A percentile compares a stretch with the other conserved stretches of the same genome.
Evolutionary conservation across 805 yeast species (phyloP).

Genomic region (Schwanniomyces occidentalis): DNA sequence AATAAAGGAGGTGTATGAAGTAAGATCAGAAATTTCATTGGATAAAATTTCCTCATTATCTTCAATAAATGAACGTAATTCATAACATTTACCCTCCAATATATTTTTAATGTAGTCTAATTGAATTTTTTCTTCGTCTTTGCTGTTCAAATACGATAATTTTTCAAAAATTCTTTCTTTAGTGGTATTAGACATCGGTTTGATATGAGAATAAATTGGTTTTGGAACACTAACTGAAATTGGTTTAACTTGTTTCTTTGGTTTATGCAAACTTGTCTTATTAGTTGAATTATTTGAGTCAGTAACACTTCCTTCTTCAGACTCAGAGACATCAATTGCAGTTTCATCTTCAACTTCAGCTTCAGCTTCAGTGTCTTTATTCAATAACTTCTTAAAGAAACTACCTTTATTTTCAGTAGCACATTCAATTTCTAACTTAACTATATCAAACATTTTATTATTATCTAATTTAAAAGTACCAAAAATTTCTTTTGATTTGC

Average conservation of each 20-base stretch:
- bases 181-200: slow-evolving; percentile 36
- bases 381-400: slow-evolving; percentile 27
- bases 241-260: slow-evolving; percentile 15
- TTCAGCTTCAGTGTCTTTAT: slow-evolving; percentile 20
- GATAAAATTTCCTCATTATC: slow-evolving; percentile 51
- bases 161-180: slow-evolving; percentile 48
- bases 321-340: neutral
- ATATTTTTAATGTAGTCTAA: slow-evolving; percentile 63
- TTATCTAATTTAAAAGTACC: slow-evolving; percentile 48
- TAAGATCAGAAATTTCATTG: slow-evolving; percentile 18
- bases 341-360: slow-evolving; percentile 15
- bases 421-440: slow-evolving; percentile 49
- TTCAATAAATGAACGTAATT: slow-evolving; percentile 59
- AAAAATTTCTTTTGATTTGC: slow-evolving; percentile 34
- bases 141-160: slow-evolving; percentile 50
- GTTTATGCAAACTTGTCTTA: slow-evolving; percentile 12
- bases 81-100: slow-evolving; percentile 74
- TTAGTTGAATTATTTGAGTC: slow-evolving; percentile 11
- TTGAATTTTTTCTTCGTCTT: slow-evolving; percentile 55
- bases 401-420: slow-evolving; percentile 16
- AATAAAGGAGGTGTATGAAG: slow-evolving; percentile 27
- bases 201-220: slow-evolving; percentile 45
- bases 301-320: slow-evolving; percentile 10
- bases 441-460: slow-evolving; percentile 51
- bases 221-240: slow-evolving; percentile 37